These are phyloP conservation scores for Dittrichia graveolens DNA, from an alignment of 129 eudicot species.

Conservation along the genomic window DNA sequence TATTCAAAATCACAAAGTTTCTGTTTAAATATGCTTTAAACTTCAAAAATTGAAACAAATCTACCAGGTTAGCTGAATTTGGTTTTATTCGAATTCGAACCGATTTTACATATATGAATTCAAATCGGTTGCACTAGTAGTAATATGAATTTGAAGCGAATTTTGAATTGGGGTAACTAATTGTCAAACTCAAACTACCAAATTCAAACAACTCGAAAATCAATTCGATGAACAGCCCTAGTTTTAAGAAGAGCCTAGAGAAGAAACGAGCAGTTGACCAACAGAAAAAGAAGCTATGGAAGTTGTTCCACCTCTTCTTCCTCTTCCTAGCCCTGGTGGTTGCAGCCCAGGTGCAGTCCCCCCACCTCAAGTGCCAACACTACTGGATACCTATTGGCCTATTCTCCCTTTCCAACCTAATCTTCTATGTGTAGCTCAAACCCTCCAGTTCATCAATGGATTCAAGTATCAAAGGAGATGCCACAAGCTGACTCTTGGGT, in stretches of 20 bases:
- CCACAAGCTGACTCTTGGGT: constrained; percentile 68
- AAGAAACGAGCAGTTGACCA: constrained; percentile 62
- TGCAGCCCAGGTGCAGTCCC: constrained; percentile 40
- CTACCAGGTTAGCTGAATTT: too few species aligned
- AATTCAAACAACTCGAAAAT: too few species aligned
- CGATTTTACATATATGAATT: too few species aligned
- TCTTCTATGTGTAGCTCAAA: constrained; percentile 77
- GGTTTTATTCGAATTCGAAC: too few species aligned
- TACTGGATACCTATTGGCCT: constrained; percentile 65
- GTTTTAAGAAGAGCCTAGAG: constrained; percentile 71
- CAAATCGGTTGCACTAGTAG: too few species aligned
- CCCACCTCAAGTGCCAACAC: constrained; percentile 57
- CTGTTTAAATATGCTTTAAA: too few species aligned
- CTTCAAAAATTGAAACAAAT: too few species aligned
- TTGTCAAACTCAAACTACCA: too few species aligned
- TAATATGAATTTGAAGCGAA: too few species aligned
- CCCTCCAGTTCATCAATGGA: constrained; percentile 72
- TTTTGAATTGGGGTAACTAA: too few species aligned
- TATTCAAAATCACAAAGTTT: too few species aligned
- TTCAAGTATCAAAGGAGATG: constrained; percentile 66
- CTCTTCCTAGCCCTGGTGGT: constrained; percentile 50
- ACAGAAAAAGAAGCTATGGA: constrained; percentile 64
- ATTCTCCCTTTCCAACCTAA: constrained; percentile 50
- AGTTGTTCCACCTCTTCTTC: constrained; percentile 66
- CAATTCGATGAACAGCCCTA: too few species aligned